Evolutionary conservation across 2,329 filamentous ascomycete genomes (phyloP), one percentile per base, ranked within the genome.

Genomic region (Byssothecium circinans): DNA sequence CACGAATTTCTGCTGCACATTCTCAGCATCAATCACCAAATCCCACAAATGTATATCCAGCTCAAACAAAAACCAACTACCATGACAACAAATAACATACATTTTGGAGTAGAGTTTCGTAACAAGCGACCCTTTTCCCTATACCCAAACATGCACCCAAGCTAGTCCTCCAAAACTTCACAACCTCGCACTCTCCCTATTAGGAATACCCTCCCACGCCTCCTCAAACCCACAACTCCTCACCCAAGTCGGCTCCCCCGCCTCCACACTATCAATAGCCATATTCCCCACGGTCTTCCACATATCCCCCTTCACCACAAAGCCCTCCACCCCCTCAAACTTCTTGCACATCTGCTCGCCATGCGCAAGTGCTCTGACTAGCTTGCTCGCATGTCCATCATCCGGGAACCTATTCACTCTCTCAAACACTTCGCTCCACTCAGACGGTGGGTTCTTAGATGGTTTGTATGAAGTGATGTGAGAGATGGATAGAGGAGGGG

Each of bases 341-440:
- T 68, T 65, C 54, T 64, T 59, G 42, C 78, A 80, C 1, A 79
- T 61, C 25, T 75, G 65, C 65, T 86, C 77, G 1, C 83, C 89
- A 58, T 90, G 71, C 3, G 81, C 80, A 15, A 94, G 68, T 1
- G 89, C 85, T 25, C 91, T 77, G 7, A 86, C 77, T 4, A 95
- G 72, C 70, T 96, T 96, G 44, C 85, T 78, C 8, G 83, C 78
- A 71, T 97, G 92, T 0, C 91, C 91, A 68, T 96, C 91, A 56
- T 96, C 91, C 0, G 78, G 62, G 18, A 76, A 64, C 29, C 60
- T 56, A 44, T 78, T 78, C 41, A 71, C 79, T 42, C 66, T 75
- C 50, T 70, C 62, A 50, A 78, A 74, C 36, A 79, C 62, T 17
- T 61, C 69, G 34, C 69, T 69, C 79, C 75, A 78, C 34, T 18